Evolutionary conservation across 148 eudicot species (phyloP).

Genomic region (Hydrangea macrophylla): DNA sequence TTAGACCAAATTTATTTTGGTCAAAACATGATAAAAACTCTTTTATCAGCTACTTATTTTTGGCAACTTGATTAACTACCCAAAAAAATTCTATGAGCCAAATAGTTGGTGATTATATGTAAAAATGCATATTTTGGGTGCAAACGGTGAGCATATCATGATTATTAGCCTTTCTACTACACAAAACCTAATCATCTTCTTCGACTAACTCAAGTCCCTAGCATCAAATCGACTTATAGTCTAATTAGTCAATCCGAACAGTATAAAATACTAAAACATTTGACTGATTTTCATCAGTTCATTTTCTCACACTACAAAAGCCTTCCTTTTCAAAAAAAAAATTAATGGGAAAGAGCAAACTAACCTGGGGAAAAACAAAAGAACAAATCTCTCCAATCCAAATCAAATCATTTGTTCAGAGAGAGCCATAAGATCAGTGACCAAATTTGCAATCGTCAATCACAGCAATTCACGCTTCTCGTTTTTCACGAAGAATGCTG

Average conservation of each 20-base stretch:
- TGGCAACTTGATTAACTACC: too few species aligned
- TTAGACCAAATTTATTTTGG: too few species aligned
- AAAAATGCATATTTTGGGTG: too few species aligned
- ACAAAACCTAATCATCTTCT: constrained; percentile 1
- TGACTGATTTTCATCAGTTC: not conserved
- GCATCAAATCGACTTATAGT: too few species aligned
- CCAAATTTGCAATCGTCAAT: constrained; percentile 4
- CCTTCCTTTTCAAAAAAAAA: constrained; percentile 33
- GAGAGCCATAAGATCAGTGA: not conserved
- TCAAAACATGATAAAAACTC: too few species aligned
- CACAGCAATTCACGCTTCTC: constrained; percentile 25
- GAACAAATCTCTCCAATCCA: not conserved
- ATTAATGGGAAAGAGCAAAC: constrained; percentile 23
- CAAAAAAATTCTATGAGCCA: too few species aligned
- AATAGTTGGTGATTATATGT: too few species aligned
- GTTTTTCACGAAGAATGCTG: constrained; percentile 23
- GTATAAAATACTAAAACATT: constrained; percentile 1
- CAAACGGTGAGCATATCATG: not conserved
- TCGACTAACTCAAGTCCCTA: not conserved
- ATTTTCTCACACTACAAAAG: constrained; percentile 11
- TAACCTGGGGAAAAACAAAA: not conserved
- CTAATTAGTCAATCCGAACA: not conserved
- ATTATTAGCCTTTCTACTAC: constrained; percentile 5
- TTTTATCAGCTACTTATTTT: too few species aligned
- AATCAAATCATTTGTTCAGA: not conserved